phyloP scores from a whole-genome alignment of 2,329 filamentous ascomycete genomes.

The Zasmidium cellare region DNA sequence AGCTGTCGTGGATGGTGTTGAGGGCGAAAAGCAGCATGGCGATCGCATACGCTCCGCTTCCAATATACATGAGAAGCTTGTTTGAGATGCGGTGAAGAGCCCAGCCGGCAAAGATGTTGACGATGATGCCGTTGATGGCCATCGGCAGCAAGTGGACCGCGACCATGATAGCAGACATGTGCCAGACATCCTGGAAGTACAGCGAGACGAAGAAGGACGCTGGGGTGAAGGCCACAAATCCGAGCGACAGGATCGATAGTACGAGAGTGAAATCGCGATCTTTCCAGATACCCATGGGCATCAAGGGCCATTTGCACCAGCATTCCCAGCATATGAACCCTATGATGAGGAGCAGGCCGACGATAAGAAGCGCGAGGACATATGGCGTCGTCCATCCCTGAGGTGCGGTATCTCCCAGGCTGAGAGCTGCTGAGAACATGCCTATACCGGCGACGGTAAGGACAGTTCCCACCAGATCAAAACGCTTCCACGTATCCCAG shows the following conservation, averaged over 20 bases:
- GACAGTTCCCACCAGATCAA: slow-evolving; percentile 62
- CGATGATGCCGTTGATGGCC: slow-evolving; percentile 61
- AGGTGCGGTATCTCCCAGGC: slow-evolving; percentile 55
- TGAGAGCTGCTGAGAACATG: slow-evolving; percentile 63
- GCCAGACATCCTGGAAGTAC: slow-evolving; percentile 61
- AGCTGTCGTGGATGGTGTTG: slow-evolving; percentile 55
- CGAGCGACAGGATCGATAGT: slow-evolving; percentile 57
- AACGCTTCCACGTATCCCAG: slow-evolving; percentile 53
- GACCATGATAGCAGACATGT: slow-evolving; percentile 56
- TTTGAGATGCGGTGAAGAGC: slow-evolving; percentile 66
- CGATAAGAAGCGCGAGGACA: slow-evolving; percentile 61
- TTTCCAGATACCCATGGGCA: slow-evolving; percentile 58
- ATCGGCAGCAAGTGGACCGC: slow-evolving; percentile 66
- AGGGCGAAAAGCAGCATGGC: slow-evolving; percentile 58
- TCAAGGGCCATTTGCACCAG: slow-evolving; percentile 46
- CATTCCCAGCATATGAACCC: slow-evolving; percentile 65
- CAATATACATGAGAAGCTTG: slow-evolving; percentile 60
- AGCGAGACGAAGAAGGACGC: slow-evolving; percentile 54
- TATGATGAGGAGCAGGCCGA: slow-evolving; percentile 58
- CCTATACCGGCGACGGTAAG: slow-evolving; percentile 66
- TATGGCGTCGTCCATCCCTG: slow-evolving; percentile 64
- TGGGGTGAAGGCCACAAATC: slow-evolving; percentile 60
- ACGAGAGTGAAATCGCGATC: slow-evolving; percentile 66
- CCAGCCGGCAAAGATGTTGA: slow-evolving; percentile 63
- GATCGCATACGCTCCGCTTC: slow-evolving; percentile 45